Evolutionary conservation across 805 yeast species (phyloP).

Genomic region (Debaryomyces prosopidis): DNA sequence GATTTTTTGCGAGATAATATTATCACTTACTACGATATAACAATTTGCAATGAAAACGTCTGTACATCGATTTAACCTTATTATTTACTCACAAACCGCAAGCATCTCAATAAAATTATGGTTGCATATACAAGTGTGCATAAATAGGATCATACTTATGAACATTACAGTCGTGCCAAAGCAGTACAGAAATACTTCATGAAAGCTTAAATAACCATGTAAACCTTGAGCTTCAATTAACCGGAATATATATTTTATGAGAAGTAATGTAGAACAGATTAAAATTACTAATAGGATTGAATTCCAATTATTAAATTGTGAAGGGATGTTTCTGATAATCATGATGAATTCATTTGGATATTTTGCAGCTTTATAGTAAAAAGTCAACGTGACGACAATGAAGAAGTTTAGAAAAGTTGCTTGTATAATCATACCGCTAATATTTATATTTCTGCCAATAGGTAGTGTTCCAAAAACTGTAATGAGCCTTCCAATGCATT

Average conservation of each 20-base stretch:
- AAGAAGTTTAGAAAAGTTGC: conserved; percentile 28
- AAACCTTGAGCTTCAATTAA: conserved; percentile 30
- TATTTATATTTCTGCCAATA: conserved; percentile 20
- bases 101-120: too few relatives aligned
- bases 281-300: conserved; percentile 5
- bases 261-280: conserved; percentile 16
- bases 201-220: conserved; percentile 21
- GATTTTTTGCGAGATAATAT: too few relatives aligned
- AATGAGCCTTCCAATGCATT: conserved; percentile 32
- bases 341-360: not conserved
- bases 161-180: conserved; percentile 30
- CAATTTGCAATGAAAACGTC: too few relatives aligned
- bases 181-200: conserved; percentile 24
- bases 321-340: not conserved
- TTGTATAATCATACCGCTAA: conserved; percentile 31
- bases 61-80: too few relatives aligned
- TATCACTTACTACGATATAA: too few relatives aligned
- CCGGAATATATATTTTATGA: conserved; percentile 32
- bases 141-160: conserved; percentile 2
- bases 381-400: conserved; percentile 15
- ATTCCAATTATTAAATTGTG: conserved; percentile 8
- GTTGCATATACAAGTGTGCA: too few relatives aligned
- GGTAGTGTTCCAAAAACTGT: conserved; percentile 13
- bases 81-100: too few relatives aligned
- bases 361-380: conserved; percentile 5